Evolutionary conservation across 306 rosid genomes (phyloP).

Genomic region (Malus sylvestris): DNA sequence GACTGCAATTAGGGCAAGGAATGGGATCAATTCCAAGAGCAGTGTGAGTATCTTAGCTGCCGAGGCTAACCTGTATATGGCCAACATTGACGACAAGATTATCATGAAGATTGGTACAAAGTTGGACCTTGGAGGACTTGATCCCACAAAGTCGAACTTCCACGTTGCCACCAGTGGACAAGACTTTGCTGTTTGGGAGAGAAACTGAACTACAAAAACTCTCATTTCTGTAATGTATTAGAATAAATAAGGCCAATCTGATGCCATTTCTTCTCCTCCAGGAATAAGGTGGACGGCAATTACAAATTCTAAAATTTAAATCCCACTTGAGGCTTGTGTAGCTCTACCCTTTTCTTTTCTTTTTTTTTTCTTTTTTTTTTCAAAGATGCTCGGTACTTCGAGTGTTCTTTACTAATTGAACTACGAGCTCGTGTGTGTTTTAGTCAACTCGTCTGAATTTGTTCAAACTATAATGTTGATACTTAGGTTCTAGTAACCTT

Average conservation of each 20-base stretch:
- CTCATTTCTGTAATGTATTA: neutral
- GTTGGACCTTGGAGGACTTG: slow-evolving; percentile 39
- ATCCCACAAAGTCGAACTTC: slow-evolving; percentile 40
- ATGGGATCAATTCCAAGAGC: slow-evolving; percentile 43
- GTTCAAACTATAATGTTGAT: neutral
- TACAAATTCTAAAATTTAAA: too few species aligned
- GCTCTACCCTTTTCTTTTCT: too few species aligned
- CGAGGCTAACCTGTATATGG: slow-evolving; percentile 55
- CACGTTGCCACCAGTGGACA: slow-evolving; percentile 43
- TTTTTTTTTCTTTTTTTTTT: too few species aligned
- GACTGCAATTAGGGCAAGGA: slow-evolving; percentile 39
- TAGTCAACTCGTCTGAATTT: too few species aligned
- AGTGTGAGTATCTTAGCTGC: slow-evolving; percentile 49
- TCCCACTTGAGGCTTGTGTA: too few species aligned
- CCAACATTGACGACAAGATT: slow-evolving; percentile 50
- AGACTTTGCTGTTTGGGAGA: slow-evolving; percentile 66
- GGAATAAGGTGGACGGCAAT: too few species aligned
- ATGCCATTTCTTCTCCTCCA: too few species aligned
- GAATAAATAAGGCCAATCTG: neutral
- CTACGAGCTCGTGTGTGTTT: too few species aligned
- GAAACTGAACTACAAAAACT: neutral
- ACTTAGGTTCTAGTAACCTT: too few species aligned
- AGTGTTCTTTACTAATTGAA: too few species aligned
- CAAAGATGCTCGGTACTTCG: too few species aligned
- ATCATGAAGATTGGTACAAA: slow-evolving; percentile 66